Conservation (phyloP, 2,329 filamentous ascomycete genomes). For the Drechslerella coelobrocha region DNA sequence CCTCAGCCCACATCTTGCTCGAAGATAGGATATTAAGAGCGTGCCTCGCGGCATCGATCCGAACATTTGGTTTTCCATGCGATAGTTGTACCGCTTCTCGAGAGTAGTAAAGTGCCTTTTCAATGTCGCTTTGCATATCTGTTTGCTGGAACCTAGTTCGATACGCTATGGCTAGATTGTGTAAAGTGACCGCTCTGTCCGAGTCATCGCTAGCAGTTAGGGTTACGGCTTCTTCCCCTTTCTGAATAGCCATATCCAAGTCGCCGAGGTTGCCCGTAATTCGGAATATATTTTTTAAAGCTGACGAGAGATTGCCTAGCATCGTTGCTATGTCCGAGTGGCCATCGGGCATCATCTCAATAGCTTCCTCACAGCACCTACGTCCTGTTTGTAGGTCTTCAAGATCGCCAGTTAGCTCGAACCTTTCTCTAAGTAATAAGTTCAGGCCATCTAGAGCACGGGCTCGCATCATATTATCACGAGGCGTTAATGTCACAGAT, state of each 20-base stretch:
- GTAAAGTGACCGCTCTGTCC: no score
- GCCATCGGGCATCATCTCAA: no score
- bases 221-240: slow-evolving; percentile 13
- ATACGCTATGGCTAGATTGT: not conserved
- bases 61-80: not conserved
- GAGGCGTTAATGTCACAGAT: slow-evolving; percentile 1
- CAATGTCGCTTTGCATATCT: not conserved
- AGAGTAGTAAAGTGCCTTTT: not conserved
- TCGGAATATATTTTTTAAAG: no score
- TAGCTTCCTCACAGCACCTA: no score
- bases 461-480: not conserved
- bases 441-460: not conserved
- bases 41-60: not conserved
- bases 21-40: slow-evolving; percentile 11
- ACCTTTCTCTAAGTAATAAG: slow-evolving; percentile 10
- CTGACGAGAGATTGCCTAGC: no score
- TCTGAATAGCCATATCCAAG: slow-evolving; percentile 25
- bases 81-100: not conserved
- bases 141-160: not conserved
- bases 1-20: no score
- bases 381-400: slow-evolving; percentile 35
- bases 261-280: no score
- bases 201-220: not conserved
- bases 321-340: no score
- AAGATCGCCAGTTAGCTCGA: slow-evolving; percentile 2